Conservation (phyloP, 2,329 filamentous ascomycete species). For the Penicillium sp. region DNA sequence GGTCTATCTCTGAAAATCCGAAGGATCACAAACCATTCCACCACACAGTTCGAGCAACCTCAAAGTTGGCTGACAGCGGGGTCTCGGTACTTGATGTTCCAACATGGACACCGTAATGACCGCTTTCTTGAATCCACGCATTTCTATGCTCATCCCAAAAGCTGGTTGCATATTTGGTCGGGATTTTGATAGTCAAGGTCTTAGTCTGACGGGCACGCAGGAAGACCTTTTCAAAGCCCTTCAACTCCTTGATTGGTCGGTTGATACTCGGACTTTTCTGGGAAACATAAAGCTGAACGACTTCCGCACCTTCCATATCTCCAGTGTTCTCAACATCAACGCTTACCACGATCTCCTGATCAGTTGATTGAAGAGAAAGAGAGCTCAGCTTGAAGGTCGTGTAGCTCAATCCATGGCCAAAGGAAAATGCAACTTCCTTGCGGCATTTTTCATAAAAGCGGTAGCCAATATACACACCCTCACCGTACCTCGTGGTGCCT, state of each 20-base stretch:
- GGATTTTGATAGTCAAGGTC: too few species aligned
- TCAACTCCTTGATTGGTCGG: background rate
- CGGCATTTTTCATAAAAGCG: slow-evolving; percentile 11
- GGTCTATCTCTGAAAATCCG: too few species aligned
- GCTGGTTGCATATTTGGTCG: too few species aligned
- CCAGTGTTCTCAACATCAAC: background rate
- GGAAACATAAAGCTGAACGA: background rate
- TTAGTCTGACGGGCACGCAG: background rate
- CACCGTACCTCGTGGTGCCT: slow-evolving; percentile 30
- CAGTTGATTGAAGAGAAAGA: background rate
- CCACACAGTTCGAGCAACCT: too few species aligned
- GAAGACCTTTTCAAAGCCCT: background rate
- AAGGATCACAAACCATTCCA: too few species aligned
- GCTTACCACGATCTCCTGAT: background rate
- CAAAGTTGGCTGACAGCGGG: too few species aligned
- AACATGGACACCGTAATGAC: too few species aligned
- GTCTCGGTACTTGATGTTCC: too few species aligned
- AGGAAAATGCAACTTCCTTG: background rate
- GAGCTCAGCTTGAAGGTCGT: background rate
- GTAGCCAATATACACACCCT: slow-evolving; percentile 67
- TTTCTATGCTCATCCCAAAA: too few species aligned
- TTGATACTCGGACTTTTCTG: background rate
- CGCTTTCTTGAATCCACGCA: too few species aligned
- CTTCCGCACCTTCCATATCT: background rate
- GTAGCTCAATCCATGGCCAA: background rate